Percentiles rank a stretch among this genome's conserved stretches.
phyloP scores from a whole-genome alignment of 129 eudicot species.

The Ambrosia trifida region DNA sequence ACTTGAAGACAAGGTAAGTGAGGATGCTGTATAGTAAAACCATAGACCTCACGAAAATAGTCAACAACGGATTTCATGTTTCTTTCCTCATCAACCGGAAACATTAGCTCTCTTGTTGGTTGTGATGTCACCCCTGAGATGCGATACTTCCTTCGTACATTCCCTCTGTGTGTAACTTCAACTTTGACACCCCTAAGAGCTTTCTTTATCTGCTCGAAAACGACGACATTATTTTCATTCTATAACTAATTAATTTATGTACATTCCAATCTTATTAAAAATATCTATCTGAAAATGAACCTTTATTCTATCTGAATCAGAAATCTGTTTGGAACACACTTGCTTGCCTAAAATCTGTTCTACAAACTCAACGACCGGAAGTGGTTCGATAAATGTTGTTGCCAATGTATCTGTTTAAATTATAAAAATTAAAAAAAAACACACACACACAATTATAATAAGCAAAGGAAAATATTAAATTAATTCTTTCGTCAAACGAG shows the following conservation, averaged over 20 bases:
- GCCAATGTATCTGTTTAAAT: constrained; percentile 60
- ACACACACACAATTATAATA: background rate
- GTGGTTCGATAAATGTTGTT: constrained; percentile 78
- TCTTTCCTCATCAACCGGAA: constrained; percentile 71
- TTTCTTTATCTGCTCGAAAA: constrained; percentile 60
- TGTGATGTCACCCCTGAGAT: constrained; percentile 79
- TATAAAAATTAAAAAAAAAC: background rate
- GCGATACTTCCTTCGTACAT: constrained; percentile 69
- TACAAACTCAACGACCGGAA: constrained; percentile 78
- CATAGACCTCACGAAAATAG: constrained; percentile 73
- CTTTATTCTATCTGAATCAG: constrained; percentile 78
- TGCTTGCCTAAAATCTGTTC: constrained; percentile 70
- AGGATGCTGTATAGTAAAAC: constrained; percentile 60
- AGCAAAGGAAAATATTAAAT: background rate
- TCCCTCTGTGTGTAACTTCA: constrained; percentile 82
- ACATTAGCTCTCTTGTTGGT: constrained; percentile 77
- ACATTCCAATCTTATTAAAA: background rate
- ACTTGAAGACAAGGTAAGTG: constrained; percentile 89
- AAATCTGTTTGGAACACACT: constrained; percentile 55
- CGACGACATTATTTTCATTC: background rate
- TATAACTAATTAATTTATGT: background rate
- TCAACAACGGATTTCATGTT: constrained; percentile 77
- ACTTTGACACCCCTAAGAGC: constrained; percentile 82
- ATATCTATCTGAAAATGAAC: constrained; percentile 2
- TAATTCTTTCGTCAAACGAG: background rate